These are phyloP conservation scores for Trichomonascaceae sp. DNA, from an alignment of 1,139 yeast genomes.

Conservation along the genomic window DNA sequence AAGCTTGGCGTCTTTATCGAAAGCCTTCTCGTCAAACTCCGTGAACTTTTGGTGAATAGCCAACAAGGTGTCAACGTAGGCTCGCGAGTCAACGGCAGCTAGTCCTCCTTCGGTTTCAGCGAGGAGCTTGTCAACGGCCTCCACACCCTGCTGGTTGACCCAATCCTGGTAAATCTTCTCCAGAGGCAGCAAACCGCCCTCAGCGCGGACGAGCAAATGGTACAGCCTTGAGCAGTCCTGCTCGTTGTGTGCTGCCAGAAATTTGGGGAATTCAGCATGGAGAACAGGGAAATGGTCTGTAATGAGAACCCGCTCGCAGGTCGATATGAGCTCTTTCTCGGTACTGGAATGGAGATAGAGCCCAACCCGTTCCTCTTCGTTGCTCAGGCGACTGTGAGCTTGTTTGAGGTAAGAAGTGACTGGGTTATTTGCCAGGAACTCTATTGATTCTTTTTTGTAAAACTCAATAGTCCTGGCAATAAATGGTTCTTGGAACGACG, in stretches of 20 bases:
- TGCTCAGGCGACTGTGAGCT: constrained; percentile 69
- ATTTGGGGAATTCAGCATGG: constrained; percentile 59
- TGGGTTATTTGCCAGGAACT: constrained; percentile 56
- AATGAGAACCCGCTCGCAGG: constrained; percentile 64
- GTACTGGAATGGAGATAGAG: constrained; percentile 81
- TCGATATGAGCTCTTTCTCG: constrained; percentile 59
- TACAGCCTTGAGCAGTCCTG: constrained; percentile 74
- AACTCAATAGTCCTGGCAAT: constrained; percentile 61
- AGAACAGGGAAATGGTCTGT: constrained; percentile 65
- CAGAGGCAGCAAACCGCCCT: constrained; percentile 58
- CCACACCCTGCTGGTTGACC: constrained; percentile 59
- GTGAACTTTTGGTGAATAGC: constrained; percentile 56
- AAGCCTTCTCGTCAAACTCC: constrained; percentile 54
- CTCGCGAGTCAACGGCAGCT: constrained; percentile 49
- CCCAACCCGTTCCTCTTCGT: constrained; percentile 68
- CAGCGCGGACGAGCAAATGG: constrained; percentile 55
- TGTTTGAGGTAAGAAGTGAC: constrained; percentile 85
- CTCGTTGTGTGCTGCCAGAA: constrained; percentile 65
- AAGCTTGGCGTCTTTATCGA: constrained; percentile 65
- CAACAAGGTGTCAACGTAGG: constrained; percentile 67
- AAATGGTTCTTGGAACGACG: constrained; percentile 66
- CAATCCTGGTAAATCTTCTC: constrained; percentile 62
- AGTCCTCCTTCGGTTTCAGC: constrained; percentile 29
- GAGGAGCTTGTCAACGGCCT: constrained; percentile 54
- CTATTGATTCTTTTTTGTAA: constrained; percentile 56